Evolutionary conservation across 1,139 yeast species (phyloP).

Genomic region (Meyerozyma guilliermondii): DNA sequence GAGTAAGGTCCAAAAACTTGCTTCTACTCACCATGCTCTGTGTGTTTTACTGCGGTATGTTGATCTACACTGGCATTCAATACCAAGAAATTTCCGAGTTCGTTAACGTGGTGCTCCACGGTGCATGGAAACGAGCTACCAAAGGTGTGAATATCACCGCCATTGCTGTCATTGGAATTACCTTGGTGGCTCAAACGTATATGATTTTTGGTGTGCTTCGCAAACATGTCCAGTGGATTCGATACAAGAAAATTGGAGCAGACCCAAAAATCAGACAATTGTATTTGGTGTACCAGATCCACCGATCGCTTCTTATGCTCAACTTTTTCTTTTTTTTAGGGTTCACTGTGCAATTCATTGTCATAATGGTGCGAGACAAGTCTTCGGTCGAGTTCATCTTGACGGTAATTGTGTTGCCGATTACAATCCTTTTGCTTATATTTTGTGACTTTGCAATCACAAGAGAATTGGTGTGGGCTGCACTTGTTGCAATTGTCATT

Average conservation of each 20-base stretch:
- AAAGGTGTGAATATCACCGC: constrained; percentile 41
- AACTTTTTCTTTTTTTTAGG: constrained; percentile 50
- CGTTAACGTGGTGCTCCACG: constrained; percentile 15
- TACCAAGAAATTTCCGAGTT: constrained; percentile 36
- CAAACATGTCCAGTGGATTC: constrained; percentile 44
- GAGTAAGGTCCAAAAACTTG: constrained; percentile 39
- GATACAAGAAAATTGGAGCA: constrained; percentile 49
- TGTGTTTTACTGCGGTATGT: constrained; percentile 43
- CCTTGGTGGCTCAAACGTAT: constrained; percentile 27
- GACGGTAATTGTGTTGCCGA: constrained; percentile 46
- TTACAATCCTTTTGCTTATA: constrained; percentile 36
- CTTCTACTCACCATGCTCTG: constrained; percentile 38
- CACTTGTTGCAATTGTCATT: constrained; percentile 24
- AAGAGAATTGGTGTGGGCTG: constrained; percentile 28
- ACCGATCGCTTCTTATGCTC: constrained; percentile 38
- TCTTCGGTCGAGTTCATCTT: constrained; percentile 44
- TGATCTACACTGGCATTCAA: constrained; percentile 48
- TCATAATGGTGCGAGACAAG: constrained; percentile 38
- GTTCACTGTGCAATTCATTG: constrained; percentile 49
- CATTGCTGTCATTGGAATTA: constrained; percentile 40
- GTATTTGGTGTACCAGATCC: constrained; percentile 39
- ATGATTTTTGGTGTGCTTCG: constrained; percentile 33
- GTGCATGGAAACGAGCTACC: constrained; percentile 24
- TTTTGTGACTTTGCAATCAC: constrained; percentile 36
- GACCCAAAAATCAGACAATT: constrained; percentile 36